Conservation (phyloP, 1,284 basidiomycete genomes). For the Filobasidium uniguttulatum region DNA sequence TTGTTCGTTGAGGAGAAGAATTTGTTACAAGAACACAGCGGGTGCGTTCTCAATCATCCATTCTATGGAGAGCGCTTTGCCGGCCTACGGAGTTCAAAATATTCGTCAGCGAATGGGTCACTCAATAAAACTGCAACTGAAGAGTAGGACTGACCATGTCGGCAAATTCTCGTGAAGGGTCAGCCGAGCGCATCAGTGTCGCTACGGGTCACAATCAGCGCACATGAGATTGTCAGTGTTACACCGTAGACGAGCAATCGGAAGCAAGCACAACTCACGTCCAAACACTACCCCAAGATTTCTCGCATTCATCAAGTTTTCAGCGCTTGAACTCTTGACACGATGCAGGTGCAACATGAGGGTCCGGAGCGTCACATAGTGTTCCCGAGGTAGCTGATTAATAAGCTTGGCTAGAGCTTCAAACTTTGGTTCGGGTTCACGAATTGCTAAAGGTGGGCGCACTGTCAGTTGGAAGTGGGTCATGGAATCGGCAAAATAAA, state of each 20-base stretch:
- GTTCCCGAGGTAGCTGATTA: conserved; percentile 63
- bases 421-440: conserved; percentile 51
- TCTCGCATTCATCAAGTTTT: conserved; percentile 85
- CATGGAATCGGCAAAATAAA: conserved; percentile 1
- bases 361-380: conserved; percentile 68
- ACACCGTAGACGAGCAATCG: neutral
- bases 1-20: too few relatives aligned
- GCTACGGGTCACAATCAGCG: conserved; percentile 42
- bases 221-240: neutral
- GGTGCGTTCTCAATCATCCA: conserved; percentile 86
- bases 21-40: conserved; percentile 18
- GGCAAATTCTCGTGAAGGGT: conserved; percentile 77
- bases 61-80: conserved; percentile 79
- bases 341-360: conserved; percentile 78
- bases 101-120: too few relatives aligned
- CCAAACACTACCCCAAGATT: conserved; percentile 99
- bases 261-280: too few relatives aligned
- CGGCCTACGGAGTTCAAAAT: too few relatives aligned
- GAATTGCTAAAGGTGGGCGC: conserved; percentile 38
- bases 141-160: conserved; percentile 53
- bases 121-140: too few relatives aligned
- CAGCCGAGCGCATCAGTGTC: conserved; percentile 78
- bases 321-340: conserved; percentile 52
- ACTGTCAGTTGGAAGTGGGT: neutral
- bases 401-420: conserved; percentile 56